phyloP scores from a whole-genome alignment of 2,329 filamentous ascomycete species.

The Colletotrichum paranaense region DNA sequence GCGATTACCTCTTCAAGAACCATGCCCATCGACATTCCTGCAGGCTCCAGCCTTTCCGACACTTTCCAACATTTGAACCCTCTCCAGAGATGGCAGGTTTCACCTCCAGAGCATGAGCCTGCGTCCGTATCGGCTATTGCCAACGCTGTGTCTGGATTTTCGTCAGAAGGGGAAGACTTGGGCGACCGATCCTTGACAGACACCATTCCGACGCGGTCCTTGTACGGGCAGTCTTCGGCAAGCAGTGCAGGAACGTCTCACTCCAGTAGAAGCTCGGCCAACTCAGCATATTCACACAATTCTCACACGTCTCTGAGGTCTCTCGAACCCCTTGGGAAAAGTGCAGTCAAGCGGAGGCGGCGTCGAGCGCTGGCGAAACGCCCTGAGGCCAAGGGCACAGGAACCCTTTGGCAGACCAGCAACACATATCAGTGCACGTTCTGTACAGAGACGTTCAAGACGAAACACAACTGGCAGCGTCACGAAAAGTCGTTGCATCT shows the following conservation, averaged over 20 bases:
- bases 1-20: conserved; percentile 13
- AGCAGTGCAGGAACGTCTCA: conserved; percentile 37
- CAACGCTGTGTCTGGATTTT: conserved; percentile 17
- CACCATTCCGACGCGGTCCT: not conserved
- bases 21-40: conserved; percentile 8
- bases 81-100: conserved; percentile 36
- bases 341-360: conserved; percentile 2
- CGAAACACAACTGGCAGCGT: conserved; percentile 59
- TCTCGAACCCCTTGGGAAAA: not conserved
- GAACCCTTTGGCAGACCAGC: conserved; percentile 5
- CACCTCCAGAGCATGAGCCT: conserved; percentile 40
- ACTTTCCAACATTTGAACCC: conserved; percentile 27
- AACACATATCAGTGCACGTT: conserved; percentile 55
- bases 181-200: conserved; percentile 17
- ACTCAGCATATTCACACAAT: conserved; percentile 31
- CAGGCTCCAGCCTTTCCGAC: not conserved
- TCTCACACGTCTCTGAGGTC: conserved; percentile 1
- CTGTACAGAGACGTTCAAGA: conserved; percentile 57
- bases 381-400: not conserved
- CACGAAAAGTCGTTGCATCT: conserved; percentile 61
- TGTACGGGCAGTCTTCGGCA: conserved; percentile 35
- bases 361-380: conserved; percentile 3
- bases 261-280: conserved; percentile 34
- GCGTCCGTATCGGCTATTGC: conserved; percentile 39
- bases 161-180: not conserved